Evolutionary conservation across 495 filamentous ascomycete species (phyloP), one percentile per base, ranked within the genome.

Genomic region (Oidiodendron maius): DNA sequence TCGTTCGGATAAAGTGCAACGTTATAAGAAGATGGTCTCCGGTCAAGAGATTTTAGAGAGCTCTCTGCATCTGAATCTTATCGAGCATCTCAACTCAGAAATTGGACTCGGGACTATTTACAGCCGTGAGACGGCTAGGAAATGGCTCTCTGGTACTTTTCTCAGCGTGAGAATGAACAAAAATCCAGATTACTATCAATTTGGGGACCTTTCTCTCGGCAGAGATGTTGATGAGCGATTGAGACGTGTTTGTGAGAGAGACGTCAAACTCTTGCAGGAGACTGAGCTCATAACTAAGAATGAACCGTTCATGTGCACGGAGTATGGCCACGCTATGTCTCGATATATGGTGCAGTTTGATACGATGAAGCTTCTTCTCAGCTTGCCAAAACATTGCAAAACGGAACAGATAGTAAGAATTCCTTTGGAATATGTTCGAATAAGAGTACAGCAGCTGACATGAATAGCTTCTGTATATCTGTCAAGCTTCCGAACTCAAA

Each of bases 1-100:
- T 0, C 76, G 80, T 20, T 70, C 67, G 9, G 70, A 82, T 16
- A 87, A 87, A 23, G 81, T 80, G 4, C 44, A 68, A 17, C 77
- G 81, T 26, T 97, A 96, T 60, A 81, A 96, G 57, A 83, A 70
- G 55, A 83, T 98, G 70, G 78, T 91, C 4, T 83, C 85, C 1
- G 93, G 91, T 0, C 76, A 86, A 20, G 86, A 96, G 56, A 74
- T 81, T 13, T 68, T 98, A 1, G 93, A 98, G 60, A 98, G 93
- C 63, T 84, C 77, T 23, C 72, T 97, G 13, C 91, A 97, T 66
- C 71, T 81, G 28, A 89, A 95, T 54, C 69, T 97, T 1, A 86
- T 96, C 30, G 91, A 95, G 46, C 91, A 96, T 62, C 64, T 97
- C 37, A 97, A 98, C 63, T 91, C 91, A 0, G 93, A 98, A 59